Evolutionary conservation across 1,139 yeast genomes (phyloP), one percentile per base, ranked within the genome.

Genomic region (Hyphopichia pseudoburtonii): DNA sequence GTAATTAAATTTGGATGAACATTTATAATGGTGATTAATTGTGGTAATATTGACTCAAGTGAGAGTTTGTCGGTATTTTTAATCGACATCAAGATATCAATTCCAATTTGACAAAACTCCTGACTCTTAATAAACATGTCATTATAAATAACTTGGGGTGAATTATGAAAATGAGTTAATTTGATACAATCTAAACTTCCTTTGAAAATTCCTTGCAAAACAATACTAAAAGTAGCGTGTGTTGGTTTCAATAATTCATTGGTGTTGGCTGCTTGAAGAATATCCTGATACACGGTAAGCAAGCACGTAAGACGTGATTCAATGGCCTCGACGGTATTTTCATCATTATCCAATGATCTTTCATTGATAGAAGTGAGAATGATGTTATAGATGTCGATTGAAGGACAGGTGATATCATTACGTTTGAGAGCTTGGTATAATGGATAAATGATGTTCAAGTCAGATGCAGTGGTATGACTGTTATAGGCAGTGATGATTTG

Each of bases 211-310:
- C 75, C 70, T 18, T 60, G 57, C 26, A 84, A 62, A 4, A 82
- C 76, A 1, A 74, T 52, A 45, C 74, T 65, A 54, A 74, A 83
- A 5, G 86, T 81, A 22, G 65, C 65, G 28, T 53, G 48, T 28
- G 72, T 66, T 16, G 92, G 92, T 49, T 77, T 80, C 28, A 79
- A 44, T 38, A 61, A 65, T 5, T 8, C 27, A 17, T 28, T 24
- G 3, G 23, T 5, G 10, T 33, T 37, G 2, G 44, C 34, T 10
- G 44, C 34, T 12, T 44, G 41, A 18, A 84, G 65, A 49, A 82
- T 60, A 50, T 82, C 89, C 38, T 83, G 86, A 54, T 84, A 84
- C 28, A 82, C 78, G 12, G 80, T 81, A 44, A 84, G 62, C 42
- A 84, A 55, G 37, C 72, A 77, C 3, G 86, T 82, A 50, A 83